A percentile compares a stretch with the other conserved stretches of the same genome.
Conservation (phyloP, 148 eudicot species). For the Rhododendron ovatum region DNA sequence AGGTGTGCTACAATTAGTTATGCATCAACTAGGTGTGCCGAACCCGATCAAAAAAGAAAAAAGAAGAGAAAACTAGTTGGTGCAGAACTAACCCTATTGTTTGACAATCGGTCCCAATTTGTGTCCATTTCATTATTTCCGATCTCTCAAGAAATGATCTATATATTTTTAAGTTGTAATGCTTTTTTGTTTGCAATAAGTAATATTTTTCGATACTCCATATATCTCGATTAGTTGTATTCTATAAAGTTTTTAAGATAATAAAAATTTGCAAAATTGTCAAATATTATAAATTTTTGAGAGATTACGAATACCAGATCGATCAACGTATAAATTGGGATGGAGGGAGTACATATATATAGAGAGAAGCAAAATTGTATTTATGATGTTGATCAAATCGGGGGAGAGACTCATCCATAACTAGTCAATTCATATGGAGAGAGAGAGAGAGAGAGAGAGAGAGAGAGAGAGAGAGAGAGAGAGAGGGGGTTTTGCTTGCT, state of each 20-base stretch:
- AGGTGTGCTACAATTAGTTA: too few relatives aligned
- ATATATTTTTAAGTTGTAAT: background rate
- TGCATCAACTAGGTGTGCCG: background rate
- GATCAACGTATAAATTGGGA: background rate
- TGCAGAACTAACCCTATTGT: background rate
- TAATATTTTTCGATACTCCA: background rate
- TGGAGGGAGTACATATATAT: background rate
- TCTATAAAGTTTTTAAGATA: background rate
- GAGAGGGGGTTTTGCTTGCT: background rate
- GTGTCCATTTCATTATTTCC: too few relatives aligned
- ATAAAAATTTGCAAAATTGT: background rate
- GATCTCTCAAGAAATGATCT: background rate
- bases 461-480: background rate
- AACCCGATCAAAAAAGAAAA: too few relatives aligned
- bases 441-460: background rate
- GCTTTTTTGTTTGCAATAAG: background rate
- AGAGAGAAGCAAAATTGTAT: background rate
- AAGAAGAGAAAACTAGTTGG: too few relatives aligned
- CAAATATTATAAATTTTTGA: background rate
- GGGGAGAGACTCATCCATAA: background rate
- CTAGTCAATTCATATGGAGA: background rate
- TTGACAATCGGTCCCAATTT: too few relatives aligned
- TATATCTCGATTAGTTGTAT: background rate
- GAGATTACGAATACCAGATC: too few relatives aligned
- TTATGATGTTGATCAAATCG: background rate